These are phyloP conservation scores for Kokia cookei DNA, from an alignment of 441 rosid species.

Conservation along the genomic window DNA sequence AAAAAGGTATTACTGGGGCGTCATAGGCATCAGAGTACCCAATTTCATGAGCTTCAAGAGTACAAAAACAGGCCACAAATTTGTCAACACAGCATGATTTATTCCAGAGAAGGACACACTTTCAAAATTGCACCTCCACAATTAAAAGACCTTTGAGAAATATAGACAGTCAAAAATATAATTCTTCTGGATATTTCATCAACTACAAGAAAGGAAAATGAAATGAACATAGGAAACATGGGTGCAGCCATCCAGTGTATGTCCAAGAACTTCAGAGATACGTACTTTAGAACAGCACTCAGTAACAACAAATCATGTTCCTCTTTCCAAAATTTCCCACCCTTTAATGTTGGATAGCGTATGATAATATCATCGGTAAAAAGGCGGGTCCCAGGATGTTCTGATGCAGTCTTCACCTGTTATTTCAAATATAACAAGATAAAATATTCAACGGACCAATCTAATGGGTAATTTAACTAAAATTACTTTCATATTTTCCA, in stretches of 20 bases:
- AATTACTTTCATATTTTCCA: background rate
- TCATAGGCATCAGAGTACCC: background rate
- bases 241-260: background rate
- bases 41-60: background rate
- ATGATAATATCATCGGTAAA: slow-evolving; percentile 56
- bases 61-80: background rate
- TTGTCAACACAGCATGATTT: background rate
- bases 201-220: background rate
- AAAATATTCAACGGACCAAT: slow-evolving; percentile 4
- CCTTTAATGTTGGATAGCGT: slow-evolving; percentile 74
- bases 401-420: slow-evolving; percentile 58
- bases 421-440: slow-evolving; percentile 12
- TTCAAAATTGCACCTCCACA: background rate
- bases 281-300: slow-evolving; percentile 84
- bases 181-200: background rate
- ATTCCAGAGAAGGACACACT: background rate
- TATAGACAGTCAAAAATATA: background rate
- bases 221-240: background rate
- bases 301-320: slow-evolving; percentile 78
- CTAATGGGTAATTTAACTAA: background rate
- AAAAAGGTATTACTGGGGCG: no score
- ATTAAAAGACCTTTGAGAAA: slow-evolving; percentile 1
- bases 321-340: slow-evolving; percentile 91
- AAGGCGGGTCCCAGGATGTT: slow-evolving; percentile 49
- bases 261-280: slow-evolving; percentile 6